These are phyloP conservation scores for Xylariaceae sp. DNA, from an alignment of 2,329 filamentous ascomycete genomes.

Conservation along the genomic window DNA sequence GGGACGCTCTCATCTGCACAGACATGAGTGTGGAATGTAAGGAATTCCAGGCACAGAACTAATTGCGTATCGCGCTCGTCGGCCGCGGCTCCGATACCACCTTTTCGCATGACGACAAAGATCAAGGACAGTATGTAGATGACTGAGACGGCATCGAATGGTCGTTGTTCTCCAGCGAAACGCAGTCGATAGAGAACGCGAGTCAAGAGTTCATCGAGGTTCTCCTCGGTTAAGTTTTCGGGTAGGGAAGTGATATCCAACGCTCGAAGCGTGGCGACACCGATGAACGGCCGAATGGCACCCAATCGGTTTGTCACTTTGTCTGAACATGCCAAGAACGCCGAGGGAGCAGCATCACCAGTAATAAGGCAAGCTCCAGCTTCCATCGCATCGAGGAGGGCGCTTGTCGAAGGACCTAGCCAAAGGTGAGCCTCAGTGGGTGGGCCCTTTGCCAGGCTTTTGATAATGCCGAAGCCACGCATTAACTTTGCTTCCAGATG, in stretches of 20 bases:
- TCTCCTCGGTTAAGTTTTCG: slow-evolving; percentile 69
- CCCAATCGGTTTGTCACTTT: slow-evolving; percentile 72
- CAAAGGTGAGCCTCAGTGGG: slow-evolving; percentile 85
- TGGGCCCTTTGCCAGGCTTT: slow-evolving; percentile 75
- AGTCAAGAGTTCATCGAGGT: slow-evolving; percentile 79
- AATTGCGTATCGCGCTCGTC: slow-evolving; percentile 89
- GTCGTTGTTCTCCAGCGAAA: slow-evolving; percentile 88
- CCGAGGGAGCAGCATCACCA: slow-evolving; percentile 70
- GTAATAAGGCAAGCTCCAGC: slow-evolving; percentile 79
- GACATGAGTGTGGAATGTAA: slow-evolving; percentile 81
- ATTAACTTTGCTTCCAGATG: slow-evolving; percentile 66
- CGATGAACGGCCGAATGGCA: slow-evolving; percentile 74
- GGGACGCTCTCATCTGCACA: slow-evolving; percentile 74
- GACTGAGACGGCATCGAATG: slow-evolving; percentile 82
- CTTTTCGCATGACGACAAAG: slow-evolving; percentile 71
- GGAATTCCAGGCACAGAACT: slow-evolving; percentile 79
- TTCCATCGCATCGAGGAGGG: slow-evolving; percentile 69
- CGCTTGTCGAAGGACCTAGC: slow-evolving; percentile 77
- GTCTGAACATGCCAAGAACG: slow-evolving; percentile 76
- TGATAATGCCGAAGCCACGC: slow-evolving; percentile 82
- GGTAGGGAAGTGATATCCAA: slow-evolving; percentile 70
- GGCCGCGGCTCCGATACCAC: slow-evolving; percentile 66
- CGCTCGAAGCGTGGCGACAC: slow-evolving; percentile 78
- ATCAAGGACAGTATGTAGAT: slow-evolving; percentile 83
- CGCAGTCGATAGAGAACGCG: slow-evolving; percentile 86